Conservation (phyloP, 352 stramenopile species). For the Phytopythium sindhum region DNA sequence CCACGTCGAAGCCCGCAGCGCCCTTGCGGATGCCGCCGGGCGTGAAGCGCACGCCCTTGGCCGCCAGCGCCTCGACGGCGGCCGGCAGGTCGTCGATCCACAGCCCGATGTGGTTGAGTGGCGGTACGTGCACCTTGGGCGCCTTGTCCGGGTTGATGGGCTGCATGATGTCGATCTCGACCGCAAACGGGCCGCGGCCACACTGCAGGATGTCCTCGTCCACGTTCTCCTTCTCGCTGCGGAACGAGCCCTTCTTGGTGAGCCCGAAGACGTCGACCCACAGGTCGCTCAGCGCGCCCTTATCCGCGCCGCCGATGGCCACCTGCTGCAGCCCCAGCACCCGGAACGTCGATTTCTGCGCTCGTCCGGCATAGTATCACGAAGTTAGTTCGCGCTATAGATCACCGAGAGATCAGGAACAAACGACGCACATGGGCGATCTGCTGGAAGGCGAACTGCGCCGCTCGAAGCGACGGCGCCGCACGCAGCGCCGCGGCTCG, state of each 20-base stretch:
- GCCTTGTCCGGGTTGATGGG: slow-evolving; percentile 92
- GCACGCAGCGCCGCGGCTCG: neutral
- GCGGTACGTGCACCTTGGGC: slow-evolving; percentile 93
- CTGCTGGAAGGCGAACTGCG: slow-evolving; percentile 3
- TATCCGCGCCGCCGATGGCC: slow-evolving; percentile 92
- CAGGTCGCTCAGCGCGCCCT: slow-evolving; percentile 78
- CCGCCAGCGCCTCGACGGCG: slow-evolving; percentile 90
- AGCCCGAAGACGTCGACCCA: slow-evolving; percentile 86
- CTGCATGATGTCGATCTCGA: slow-evolving; percentile 99
- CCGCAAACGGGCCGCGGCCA: slow-evolving; percentile 87
- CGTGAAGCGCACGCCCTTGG: slow-evolving; percentile 94
- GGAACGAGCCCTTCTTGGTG: slow-evolving; percentile 59
- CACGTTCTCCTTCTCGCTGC: slow-evolving; percentile 95
- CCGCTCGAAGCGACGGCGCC: neutral
- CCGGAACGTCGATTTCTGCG: slow-evolving; percentile 79
- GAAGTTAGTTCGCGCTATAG: neutral
- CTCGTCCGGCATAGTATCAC: neutral
- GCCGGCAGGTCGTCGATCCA: slow-evolving; percentile 95
- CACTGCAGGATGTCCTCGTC: slow-evolving; percentile 97
- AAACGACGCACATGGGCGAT: neutral
- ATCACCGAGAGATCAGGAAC: neutral
- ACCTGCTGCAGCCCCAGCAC: slow-evolving; percentile 98
- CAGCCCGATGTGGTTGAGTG: slow-evolving; percentile 98
- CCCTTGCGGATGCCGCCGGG: slow-evolving; percentile 96
- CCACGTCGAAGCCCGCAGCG: slow-evolving; percentile 95